Conservation (phyloP, 1,284 basidiomycete species). For the Cutaneotrichosporon sp. region DNA sequence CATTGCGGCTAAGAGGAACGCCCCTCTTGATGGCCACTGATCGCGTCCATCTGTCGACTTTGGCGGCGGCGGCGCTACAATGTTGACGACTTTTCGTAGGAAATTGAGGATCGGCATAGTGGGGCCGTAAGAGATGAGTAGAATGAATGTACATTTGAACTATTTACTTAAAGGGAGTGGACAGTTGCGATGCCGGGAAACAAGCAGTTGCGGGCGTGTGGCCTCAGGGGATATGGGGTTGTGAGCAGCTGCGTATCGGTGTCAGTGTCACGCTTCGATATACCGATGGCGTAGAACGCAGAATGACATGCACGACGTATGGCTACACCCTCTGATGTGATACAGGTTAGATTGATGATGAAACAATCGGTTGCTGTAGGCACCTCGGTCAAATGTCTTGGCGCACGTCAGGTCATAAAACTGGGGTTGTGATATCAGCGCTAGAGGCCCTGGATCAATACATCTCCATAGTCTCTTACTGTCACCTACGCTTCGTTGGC, state of each 20-base stretch:
- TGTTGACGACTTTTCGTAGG: slow-evolving; percentile 14
- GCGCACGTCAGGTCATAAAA: not conserved
- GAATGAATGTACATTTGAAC: not conserved
- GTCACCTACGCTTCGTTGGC: not conserved
- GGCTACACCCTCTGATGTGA: not conserved
- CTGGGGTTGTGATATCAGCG: not conserved
- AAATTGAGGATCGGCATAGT: slow-evolving; percentile 10
- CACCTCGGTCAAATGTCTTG: not conserved
- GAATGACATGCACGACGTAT: not conserved
- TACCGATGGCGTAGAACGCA: not conserved
- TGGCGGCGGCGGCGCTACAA: slow-evolving; percentile 24
- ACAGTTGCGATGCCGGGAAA: not conserved
- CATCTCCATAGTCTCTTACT: not conserved
- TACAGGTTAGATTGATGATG: not conserved
- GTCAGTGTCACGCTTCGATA: not conserved
- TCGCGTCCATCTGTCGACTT: slow-evolving; percentile 28
- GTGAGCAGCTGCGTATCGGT: not conserved
- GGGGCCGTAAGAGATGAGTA: not conserved
- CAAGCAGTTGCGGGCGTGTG: not conserved
- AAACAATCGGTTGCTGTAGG: not conserved
- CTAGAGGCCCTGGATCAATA: not conserved
- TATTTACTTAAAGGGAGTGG: not conserved
- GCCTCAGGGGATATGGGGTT: not conserved
- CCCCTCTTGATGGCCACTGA: slow-evolving; percentile 31
- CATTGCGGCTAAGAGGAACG: slow-evolving; percentile 34